Evolutionary conservation across 768 basidiomycete species (phyloP).

Genomic region (Terana coerulea): DNA sequence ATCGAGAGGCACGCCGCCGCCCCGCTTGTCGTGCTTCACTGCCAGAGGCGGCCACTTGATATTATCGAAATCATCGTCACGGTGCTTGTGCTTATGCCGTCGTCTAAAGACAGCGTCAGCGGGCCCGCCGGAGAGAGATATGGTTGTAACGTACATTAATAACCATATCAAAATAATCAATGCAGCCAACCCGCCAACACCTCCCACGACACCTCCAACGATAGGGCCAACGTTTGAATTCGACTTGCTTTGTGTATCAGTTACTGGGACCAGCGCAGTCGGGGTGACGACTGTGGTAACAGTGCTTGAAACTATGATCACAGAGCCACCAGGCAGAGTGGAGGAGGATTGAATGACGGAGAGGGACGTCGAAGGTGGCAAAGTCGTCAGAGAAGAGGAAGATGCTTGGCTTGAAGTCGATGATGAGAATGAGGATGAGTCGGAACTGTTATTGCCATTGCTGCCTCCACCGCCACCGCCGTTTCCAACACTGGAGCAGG

Average conservation of each 20-base stretch:
- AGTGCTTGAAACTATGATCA: conserved; percentile 14
- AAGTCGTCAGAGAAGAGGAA: conserved; percentile 2
- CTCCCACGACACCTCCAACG: conserved; percentile 18
- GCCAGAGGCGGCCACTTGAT: conserved; percentile 1
- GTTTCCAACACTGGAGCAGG: conserved; percentile 9
- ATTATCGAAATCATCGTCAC: conserved; percentile 17
- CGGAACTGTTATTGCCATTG: background rate
- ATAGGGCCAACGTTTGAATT: conserved; percentile 14
- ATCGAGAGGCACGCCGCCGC: background rate
- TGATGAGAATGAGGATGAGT: background rate
- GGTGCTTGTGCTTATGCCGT: conserved; percentile 8
- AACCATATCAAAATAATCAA: conserved; percentile 14
- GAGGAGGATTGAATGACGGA: conserved; percentile 12
- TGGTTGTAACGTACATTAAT: conserved; percentile 9
- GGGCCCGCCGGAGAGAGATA: background rate
- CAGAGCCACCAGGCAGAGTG: conserved; percentile 13
- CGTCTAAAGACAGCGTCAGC: background rate
- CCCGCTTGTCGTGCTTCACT: conserved; percentile 3
- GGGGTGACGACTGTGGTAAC: conserved; percentile 9
- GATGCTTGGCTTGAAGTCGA: background rate
- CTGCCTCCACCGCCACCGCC: background rate
- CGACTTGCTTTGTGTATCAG: background rate
- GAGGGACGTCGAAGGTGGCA: conserved; percentile 12
- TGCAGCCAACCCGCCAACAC: conserved; percentile 11
- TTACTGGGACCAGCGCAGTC: conserved; percentile 7